phyloP scores from a whole-genome alignment of 345 rosid genomes.

The Gossypium bickii region DNA sequence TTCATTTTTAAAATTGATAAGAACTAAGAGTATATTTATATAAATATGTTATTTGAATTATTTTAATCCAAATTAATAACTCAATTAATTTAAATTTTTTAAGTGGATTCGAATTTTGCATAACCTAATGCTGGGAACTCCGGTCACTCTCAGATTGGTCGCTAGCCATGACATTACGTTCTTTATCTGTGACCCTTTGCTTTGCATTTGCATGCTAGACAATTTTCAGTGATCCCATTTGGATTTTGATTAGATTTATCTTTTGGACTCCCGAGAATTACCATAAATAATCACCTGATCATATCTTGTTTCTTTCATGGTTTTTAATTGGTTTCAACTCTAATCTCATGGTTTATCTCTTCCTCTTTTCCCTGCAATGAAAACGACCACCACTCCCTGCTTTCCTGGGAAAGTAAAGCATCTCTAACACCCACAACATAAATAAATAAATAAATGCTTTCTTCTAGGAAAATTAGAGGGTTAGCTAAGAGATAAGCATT shows the following conservation, averaged over 20 bases:
- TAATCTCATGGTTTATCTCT: slow-evolving; percentile 15
- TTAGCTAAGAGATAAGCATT: not conserved
- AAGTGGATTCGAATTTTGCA: too few species aligned
- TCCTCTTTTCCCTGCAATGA: slow-evolving; percentile 25
- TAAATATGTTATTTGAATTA: too few species aligned
- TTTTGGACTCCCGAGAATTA: slow-evolving; percentile 26
- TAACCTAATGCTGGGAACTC: not conserved
- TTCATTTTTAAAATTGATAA: too few species aligned
- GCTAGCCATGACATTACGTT: slow-evolving; percentile 18
- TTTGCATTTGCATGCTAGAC: slow-evolving; percentile 11
- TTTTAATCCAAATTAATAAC: too few species aligned
- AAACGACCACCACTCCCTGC: slow-evolving; percentile 26
- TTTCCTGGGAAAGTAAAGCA: slow-evolving; percentile 20
- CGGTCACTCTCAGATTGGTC: slow-evolving; percentile 30
- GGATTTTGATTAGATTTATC: slow-evolving; percentile 20
- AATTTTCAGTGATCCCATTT: not conserved
- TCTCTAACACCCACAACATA: not conserved
- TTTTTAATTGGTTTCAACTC: not conserved
- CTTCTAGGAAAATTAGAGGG: not conserved
- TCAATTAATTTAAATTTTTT: too few species aligned
- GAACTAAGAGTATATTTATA: too few species aligned
- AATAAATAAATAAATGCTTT: not conserved
- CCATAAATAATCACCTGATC: slow-evolving; percentile 14
- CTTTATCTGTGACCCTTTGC: slow-evolving; percentile 29
- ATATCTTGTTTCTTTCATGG: not conserved